Evolutionary conservation across 202 grass and related monocot species (phyloP).

Genomic region (Hordeum pubiflorum): DNA sequence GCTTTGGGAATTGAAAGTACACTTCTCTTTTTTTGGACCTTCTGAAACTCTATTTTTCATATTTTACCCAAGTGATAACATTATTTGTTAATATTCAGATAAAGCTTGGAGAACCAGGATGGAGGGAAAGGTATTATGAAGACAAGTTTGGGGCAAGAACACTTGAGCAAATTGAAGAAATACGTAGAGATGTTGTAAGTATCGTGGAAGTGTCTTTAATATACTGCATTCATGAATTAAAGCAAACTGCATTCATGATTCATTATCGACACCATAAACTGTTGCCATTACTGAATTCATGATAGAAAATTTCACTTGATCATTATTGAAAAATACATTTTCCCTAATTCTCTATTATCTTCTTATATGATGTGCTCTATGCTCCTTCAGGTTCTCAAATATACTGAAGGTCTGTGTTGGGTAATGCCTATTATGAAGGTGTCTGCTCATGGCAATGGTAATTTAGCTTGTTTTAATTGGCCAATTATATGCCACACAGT

Average conservation of each 20-base stretch:
- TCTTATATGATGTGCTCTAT: background rate
- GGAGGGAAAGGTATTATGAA: slow-evolving; percentile 95
- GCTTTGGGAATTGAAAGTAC: background rate
- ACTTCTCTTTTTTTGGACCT: background rate
- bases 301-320: background rate
- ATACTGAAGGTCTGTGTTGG: slow-evolving; percentile 98
- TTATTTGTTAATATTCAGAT: slow-evolving; percentile 46
- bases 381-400: slow-evolving; percentile 60
- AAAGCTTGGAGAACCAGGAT: slow-evolving; percentile 89
- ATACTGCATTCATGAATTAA: background rate
- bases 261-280: background rate
- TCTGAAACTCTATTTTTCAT: background rate
- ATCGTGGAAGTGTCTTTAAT: slow-evolving; percentile 2
- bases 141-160: slow-evolving; percentile 81
- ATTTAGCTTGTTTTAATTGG: slow-evolving; percentile 4
- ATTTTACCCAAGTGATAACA: background rate
- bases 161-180: slow-evolving; percentile 64
- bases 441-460: slow-evolving; percentile 99
- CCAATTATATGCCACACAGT: slow-evolving; percentile 5
- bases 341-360: background rate
- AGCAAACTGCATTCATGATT: background rate
- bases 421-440: slow-evolving; percentile 98
- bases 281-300: background rate
- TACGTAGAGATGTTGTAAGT: slow-evolving; percentile 82
- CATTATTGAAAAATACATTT: background rate